Evolutionary conservation across 2,329 filamentous ascomycete species (phyloP).

Genomic region (Fusarium brevicatenulatum): DNA sequence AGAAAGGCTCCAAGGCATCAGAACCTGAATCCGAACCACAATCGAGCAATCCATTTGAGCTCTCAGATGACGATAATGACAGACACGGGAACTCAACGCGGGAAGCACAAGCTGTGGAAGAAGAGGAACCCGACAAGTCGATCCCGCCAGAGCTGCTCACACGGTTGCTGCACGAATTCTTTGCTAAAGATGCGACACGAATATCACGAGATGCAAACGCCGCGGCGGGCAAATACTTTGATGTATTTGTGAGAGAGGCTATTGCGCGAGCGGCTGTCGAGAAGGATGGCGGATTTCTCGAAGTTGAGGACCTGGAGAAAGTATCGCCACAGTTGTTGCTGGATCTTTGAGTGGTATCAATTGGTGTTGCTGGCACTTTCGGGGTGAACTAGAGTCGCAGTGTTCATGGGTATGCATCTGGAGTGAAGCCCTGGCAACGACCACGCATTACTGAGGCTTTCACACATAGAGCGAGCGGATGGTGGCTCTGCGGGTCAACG

Average conservation of each 20-base stretch:
- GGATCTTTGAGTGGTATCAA: conserved; percentile 70
- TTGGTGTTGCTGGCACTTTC: neutral
- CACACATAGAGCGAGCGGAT: neutral
- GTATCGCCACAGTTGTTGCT: conserved; percentile 84
- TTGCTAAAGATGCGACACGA: conserved; percentile 75
- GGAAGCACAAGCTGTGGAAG: conserved; percentile 37
- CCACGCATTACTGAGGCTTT: neutral
- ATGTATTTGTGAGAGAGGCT: conserved; percentile 90
- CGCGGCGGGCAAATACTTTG: conserved; percentile 84
- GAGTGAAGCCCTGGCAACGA: too few species aligned
- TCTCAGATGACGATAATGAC: conserved; percentile 46
- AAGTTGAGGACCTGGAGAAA: conserved; percentile 92
- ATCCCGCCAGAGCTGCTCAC: conserved; percentile 82
- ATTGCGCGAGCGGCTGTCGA: conserved; percentile 81
- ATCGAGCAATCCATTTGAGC: conserved; percentile 51
- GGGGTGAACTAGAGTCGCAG: neutral
- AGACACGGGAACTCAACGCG: conserved; percentile 26
- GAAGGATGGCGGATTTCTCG: conserved; percentile 75
- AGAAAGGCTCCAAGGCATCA: conserved; percentile 35
- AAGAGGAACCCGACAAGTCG: conserved; percentile 53
- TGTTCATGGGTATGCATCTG: neutral
- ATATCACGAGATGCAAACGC: conserved; percentile 81
- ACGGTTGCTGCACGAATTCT: conserved; percentile 81
- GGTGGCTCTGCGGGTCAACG: neutral
- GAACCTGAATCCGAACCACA: conserved; percentile 41